Evolutionary conservation across 2,329 filamentous ascomycete genomes (phyloP).

Genomic region (Penicillium italicum): DNA sequence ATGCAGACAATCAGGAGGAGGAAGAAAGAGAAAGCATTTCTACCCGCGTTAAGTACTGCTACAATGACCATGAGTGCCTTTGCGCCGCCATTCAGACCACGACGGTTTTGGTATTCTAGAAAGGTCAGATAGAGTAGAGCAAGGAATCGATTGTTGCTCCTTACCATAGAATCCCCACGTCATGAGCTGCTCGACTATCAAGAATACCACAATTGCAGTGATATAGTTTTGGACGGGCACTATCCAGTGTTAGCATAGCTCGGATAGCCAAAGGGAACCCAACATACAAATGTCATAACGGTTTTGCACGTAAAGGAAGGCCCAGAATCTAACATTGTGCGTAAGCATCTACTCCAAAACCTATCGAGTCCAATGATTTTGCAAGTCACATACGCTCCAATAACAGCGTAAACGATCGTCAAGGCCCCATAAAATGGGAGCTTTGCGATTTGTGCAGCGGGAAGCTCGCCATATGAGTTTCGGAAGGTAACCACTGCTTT

Average conservation of each 20-base stretch:
- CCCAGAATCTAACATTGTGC: conserved; percentile 67
- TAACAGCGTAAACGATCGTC: conserved; percentile 86
- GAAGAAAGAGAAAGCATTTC: conserved; percentile 99
- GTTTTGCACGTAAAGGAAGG: conserved; percentile 91
- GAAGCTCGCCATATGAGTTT: conserved; percentile 93
- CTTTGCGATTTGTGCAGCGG: conserved; percentile 93
- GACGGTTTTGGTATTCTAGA: conserved; percentile 82
- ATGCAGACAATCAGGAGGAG: conserved; percentile 96
- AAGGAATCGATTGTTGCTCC: conserved; percentile 16
- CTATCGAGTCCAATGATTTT: neutral
- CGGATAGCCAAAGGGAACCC: neutral
- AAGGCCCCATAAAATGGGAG: conserved; percentile 94
- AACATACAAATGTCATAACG: conserved; percentile 76
- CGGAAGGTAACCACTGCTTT: conserved; percentile 82
- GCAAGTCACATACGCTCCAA: conserved; percentile 58
- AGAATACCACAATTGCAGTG: conserved; percentile 89
- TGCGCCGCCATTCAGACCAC: conserved; percentile 76
- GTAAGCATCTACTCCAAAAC: conserved; percentile 18
- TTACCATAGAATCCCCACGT: conserved; percentile 95
- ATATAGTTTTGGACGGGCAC: conserved; percentile 99
- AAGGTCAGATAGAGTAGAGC: conserved; percentile 33
- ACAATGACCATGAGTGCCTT: conserved; percentile 87
- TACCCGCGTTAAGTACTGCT: conserved; percentile 85
- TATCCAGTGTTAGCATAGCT: conserved; percentile 41
- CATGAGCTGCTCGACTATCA: conserved; percentile 94